Evolutionary conservation across 1,284 basidiomycete species (phyloP), one percentile per base, ranked within the genome.

Genomic region (Sporisorium iseilematis-ciliati): DNA sequence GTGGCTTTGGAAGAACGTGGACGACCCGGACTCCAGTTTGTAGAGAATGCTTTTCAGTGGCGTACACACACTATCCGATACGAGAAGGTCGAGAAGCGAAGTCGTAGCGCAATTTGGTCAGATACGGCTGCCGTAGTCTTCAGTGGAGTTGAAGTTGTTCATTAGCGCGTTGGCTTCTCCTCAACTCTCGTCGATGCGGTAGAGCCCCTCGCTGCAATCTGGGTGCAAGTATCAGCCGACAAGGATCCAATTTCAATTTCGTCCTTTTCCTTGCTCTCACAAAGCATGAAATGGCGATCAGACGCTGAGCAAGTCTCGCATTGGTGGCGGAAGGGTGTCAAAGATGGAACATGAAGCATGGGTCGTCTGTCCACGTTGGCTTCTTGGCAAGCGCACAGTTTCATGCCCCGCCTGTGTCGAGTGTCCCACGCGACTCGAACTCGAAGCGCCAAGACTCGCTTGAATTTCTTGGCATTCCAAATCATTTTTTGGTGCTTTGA

Each of bases 331-430:
- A 11, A 25, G 5, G 53, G 41, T 54, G 38, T 48, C 31, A 35
- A 46, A 11, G 14, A 33, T 46, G 8, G 21, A 26, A 48, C 33
- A 26, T n/a, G n/a, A 46, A 38, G 7, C 51, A 58, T 68, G 66
- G 66, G 60, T 62, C 29, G 33, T 18, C 48, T 63, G 66, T 51
- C 59, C 66, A 68, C 66, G 66, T 68, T 68, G 50, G 60, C 66
- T 51, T 68, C 66, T 68, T 68, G 66, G 66, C 66, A 45, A 12
- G 38, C 14, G 35, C 43, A 11, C 12, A 26, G 33, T 25, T 48
- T 57, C 56, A 50, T 41, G n/a, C 25, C 25, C 46, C 56, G 46
- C 56, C 50, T 35, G 12, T 25, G 23, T 20, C 35, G 35, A 41
- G 23, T 12, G 12, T 10, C 23, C 51, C 45, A 53, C 45, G 59